phyloP scores from a whole-genome alignment of 2,329 filamentous ascomycete species.

The Cladosporium cucumerinum region DNA sequence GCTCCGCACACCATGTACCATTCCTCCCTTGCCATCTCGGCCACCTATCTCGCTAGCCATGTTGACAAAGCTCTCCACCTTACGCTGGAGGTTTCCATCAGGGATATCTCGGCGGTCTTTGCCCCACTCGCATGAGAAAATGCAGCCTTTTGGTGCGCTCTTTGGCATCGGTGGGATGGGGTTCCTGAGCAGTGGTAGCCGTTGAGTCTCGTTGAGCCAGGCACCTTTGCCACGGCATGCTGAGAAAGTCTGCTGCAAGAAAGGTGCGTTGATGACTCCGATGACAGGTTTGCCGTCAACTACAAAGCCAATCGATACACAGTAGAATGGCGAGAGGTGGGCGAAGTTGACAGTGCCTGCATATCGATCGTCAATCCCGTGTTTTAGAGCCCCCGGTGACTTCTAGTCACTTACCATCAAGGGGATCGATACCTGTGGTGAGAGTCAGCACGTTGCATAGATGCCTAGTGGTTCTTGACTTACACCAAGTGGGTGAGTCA shows the following conservation, averaged over 20 bases:
- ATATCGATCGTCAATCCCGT: background rate
- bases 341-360: conserved; percentile 72
- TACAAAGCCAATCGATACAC: conserved; percentile 70
- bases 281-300: conserved; percentile 59
- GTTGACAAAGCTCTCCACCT: conserved; percentile 71
- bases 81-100: conserved; percentile 66
- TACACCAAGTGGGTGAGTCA: conserved; percentile 65
- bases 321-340: conserved; percentile 78
- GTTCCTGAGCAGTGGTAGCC: conserved; percentile 60
- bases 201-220: conserved; percentile 64
- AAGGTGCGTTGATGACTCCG: conserved; percentile 70
- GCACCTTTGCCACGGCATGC: conserved; percentile 64
- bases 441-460: background rate
- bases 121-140: conserved; percentile 76
- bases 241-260: conserved; percentile 66
- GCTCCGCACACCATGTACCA: conserved; percentile 74
- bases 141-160: conserved; percentile 64
- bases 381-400: background rate
- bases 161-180: conserved; percentile 62
- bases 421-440: conserved; percentile 57
- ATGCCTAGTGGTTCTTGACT: background rate
- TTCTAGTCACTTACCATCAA: conserved; percentile 54
- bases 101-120: conserved; percentile 67
- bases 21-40: conserved; percentile 64
- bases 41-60: conserved; percentile 67